Evolutionary conservation across 2,329 filamentous ascomycete species (phyloP).

Genomic region (Pyricularia sp.): DNA sequence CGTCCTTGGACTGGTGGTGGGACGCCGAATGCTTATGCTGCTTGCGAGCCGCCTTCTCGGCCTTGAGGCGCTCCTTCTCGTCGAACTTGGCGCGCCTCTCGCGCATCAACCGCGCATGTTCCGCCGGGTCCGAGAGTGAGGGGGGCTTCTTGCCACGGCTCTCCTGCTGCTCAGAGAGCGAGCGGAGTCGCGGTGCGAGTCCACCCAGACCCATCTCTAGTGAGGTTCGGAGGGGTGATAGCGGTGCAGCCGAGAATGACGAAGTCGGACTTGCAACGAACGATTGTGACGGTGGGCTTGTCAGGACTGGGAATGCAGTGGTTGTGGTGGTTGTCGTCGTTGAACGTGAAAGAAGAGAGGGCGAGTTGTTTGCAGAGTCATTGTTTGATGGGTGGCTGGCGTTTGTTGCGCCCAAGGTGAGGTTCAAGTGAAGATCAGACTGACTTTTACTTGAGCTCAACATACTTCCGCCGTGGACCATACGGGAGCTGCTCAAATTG

Average conservation of each 20-base stretch:
- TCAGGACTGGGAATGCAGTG: neutral
- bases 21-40: slow-evolving; percentile 31
- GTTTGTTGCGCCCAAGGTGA: slow-evolving; percentile 13
- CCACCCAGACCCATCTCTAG: slow-evolving; percentile 35
- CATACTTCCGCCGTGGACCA: slow-evolving; percentile 15
- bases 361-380: slow-evolving; percentile 8
- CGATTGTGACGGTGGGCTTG: slow-evolving; percentile 9
- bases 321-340: slow-evolving; percentile 12
- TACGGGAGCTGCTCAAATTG: slow-evolving; percentile 18
- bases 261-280: slow-evolving; percentile 17
- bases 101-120: slow-evolving; percentile 45
- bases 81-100: slow-evolving; percentile 54
- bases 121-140: slow-evolving; percentile 32
- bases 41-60: slow-evolving; percentile 52
- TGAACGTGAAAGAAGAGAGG: slow-evolving; percentile 7
- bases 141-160: neutral
- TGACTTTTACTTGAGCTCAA: slow-evolving; percentile 26
- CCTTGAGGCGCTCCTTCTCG: slow-evolving; percentile 50
- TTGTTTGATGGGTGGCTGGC: neutral
- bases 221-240: slow-evolving; percentile 48
- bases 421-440: slow-evolving; percentile 36
- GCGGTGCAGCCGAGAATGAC: slow-evolving; percentile 21
- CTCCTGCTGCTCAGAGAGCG: slow-evolving; percentile 37
- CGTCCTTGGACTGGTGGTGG: slow-evolving; percentile 21
- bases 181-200: slow-evolving; percentile 46